These are phyloP conservation scores for Sugiyamaella boreocaroliniensis DNA, from an alignment of 805 yeast genomes.

Conservation along the genomic window DNA sequence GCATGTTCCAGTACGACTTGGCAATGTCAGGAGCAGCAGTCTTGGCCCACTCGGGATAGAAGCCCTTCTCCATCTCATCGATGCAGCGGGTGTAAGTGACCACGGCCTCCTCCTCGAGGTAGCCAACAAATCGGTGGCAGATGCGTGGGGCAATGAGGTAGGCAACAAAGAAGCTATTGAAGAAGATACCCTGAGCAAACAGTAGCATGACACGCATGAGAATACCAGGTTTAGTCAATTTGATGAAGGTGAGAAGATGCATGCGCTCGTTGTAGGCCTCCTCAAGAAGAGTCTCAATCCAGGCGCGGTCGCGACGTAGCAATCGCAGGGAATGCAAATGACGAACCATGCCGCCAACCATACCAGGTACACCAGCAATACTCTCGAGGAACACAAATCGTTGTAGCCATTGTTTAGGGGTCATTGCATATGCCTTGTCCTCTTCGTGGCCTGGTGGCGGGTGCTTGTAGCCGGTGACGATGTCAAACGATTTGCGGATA, in stretches of 20 bases:
- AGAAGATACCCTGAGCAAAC: constrained; percentile 65
- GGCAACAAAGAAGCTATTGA: constrained; percentile 54
- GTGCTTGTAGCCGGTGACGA: constrained; percentile 58
- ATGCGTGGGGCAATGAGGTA: constrained; percentile 54
- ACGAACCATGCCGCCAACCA: constrained; percentile 65
- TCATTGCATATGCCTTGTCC: constrained; percentile 43
- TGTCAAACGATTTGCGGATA: constrained; percentile 49
- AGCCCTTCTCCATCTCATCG: constrained; percentile 45
- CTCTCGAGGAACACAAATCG: constrained; percentile 56
- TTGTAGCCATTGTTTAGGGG: constrained; percentile 57
- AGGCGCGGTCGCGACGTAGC: constrained; percentile 60
- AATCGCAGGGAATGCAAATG: constrained; percentile 60
- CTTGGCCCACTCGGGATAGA: constrained; percentile 42
- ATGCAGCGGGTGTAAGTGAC: constrained; percentile 58
- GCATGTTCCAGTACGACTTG: constrained; percentile 55
- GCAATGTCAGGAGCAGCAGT: constrained; percentile 42
- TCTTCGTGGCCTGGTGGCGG: constrained; percentile 38
- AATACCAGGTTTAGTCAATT: constrained; percentile 56
- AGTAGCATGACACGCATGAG: constrained; percentile 49
- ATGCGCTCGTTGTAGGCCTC: constrained; percentile 76
- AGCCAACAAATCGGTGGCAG: constrained; percentile 73
- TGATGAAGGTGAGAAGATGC: constrained; percentile 64
- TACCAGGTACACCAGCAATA: constrained; percentile 76
- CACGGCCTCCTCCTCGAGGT: constrained; percentile 72
- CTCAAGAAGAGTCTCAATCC: constrained; percentile 66